These are phyloP conservation scores for Dipodascus albidus DNA, from an alignment of 805 yeast genomes.

Conservation along the genomic window DNA sequence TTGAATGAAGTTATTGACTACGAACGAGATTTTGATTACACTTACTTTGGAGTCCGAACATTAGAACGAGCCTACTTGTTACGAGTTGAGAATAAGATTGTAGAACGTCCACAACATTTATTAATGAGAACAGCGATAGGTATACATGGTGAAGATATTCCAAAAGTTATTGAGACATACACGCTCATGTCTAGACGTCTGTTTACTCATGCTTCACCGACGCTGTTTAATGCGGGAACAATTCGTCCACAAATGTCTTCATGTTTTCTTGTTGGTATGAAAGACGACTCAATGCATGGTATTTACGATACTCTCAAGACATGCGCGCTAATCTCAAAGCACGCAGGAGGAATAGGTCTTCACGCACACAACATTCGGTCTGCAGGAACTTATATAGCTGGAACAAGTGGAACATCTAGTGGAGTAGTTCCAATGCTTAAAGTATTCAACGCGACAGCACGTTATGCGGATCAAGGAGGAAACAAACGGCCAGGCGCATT, in stretches of 20 bases:
- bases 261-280: conserved; percentile 83
- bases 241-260: conserved; percentile 78
- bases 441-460: conserved; percentile 90
- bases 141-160: conserved; percentile 63
- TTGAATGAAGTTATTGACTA: conserved; percentile 64
- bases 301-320: conserved; percentile 82
- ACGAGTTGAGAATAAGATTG: conserved; percentile 48
- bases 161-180: conserved; percentile 67
- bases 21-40: conserved; percentile 66
- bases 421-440: conserved; percentile 95
- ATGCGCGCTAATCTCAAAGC: conserved; percentile 82
- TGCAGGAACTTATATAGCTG: conserved; percentile 77
- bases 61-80: conserved; percentile 76
- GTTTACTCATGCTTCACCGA: conserved; percentile 93
- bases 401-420: conserved; percentile 84
- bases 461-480: conserved; percentile 97
- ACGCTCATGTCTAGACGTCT: conserved; percentile 75
- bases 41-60: conserved; percentile 86
- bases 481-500: conserved; percentile 97
- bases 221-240: conserved; percentile 88
- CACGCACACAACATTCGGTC: conserved; percentile 81
- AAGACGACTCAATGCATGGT: conserved; percentile 92
- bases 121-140: conserved; percentile 91
- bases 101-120: conserved; percentile 87
- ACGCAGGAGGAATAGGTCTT: conserved; percentile 93